Evolutionary conservation across 2,329 filamentous ascomycete genomes (phyloP).

Genomic region (Trichoderma atroviride): DNA sequence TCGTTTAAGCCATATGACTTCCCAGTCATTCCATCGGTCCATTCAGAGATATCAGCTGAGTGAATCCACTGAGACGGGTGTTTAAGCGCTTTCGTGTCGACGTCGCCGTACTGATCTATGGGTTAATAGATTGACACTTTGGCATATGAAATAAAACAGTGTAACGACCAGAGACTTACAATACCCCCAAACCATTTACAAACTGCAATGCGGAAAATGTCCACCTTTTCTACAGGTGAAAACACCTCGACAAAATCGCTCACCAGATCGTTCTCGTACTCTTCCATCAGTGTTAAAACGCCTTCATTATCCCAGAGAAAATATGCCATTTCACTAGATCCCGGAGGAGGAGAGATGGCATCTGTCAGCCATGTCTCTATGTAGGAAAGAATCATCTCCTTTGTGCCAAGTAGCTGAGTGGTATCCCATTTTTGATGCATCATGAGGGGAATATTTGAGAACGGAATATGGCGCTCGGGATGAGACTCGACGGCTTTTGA

Average conservation of each 20-base stretch:
- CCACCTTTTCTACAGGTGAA: slow-evolving; percentile 31
- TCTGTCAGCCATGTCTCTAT: slow-evolving; percentile 32
- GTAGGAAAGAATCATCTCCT: slow-evolving; percentile 28
- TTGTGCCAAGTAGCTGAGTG: slow-evolving; percentile 28
- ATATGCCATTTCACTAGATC: slow-evolving; percentile 31
- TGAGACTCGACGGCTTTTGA: slow-evolving; percentile 25
- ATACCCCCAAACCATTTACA: slow-evolving; percentile 35
- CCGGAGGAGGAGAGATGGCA: slow-evolving; percentile 22
- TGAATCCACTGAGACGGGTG: slow-evolving; percentile 32
- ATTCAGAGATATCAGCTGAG: slow-evolving; percentile 29
- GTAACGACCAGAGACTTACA: slow-evolving; percentile 26
- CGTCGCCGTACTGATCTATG: slow-evolving; percentile 31
- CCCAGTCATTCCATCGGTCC: slow-evolving; percentile 30
- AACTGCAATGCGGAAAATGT: slow-evolving; percentile 32
- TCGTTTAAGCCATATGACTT: slow-evolving; percentile 27
- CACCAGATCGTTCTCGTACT: slow-evolving; percentile 28
- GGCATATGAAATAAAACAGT: not conserved
- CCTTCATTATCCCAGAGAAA: slow-evolving; percentile 34
- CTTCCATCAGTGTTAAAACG: slow-evolving; percentile 29
- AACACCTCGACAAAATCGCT: slow-evolving; percentile 29
- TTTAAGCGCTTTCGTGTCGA: slow-evolving; percentile 33
- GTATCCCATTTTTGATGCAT: slow-evolving; percentile 33
- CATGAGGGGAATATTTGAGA: slow-evolving; percentile 33
- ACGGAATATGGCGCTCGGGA: slow-evolving; percentile 28
- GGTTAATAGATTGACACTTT: not conserved